Evolutionary conservation across 805 yeast genomes (phyloP).

Genomic region (Saccharomycopsis malanga): DNA sequence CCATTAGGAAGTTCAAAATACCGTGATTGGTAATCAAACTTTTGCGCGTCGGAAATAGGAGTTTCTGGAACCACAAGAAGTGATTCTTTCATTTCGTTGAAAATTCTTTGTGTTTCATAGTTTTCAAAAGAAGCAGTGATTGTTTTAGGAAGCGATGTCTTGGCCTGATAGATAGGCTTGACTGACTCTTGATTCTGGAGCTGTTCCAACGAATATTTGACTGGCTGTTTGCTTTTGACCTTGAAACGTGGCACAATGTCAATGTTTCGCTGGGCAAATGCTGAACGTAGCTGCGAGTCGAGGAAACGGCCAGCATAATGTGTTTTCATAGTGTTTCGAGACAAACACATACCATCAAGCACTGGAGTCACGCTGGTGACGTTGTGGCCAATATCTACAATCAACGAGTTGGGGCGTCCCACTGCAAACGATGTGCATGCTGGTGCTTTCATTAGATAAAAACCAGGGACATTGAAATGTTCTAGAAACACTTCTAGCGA

Average conservation of each 20-base stretch:
- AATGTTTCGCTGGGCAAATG: constrained; percentile 25
- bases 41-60: constrained; percentile 29
- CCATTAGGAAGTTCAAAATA: constrained; percentile 75
- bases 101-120: constrained; percentile 47
- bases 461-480: constrained; percentile 65
- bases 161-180: constrained; percentile 25
- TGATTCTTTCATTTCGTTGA: constrained; percentile 73
- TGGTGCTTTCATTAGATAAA: constrained; percentile 75
- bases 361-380: constrained; percentile 72
- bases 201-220: constrained; percentile 19
- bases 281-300: constrained; percentile 17
- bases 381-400: constrained; percentile 83
- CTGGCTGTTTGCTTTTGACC: constrained; percentile 39
- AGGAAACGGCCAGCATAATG: constrained; percentile 67
- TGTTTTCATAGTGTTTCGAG: constrained; percentile 64
- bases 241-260: constrained; percentile 41
- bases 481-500: constrained; percentile 71
- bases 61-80: constrained; percentile 45
- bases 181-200: constrained; percentile 7
- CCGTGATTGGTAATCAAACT: constrained; percentile 29
- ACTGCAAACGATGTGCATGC: constrained; percentile 83
- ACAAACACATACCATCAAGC: constrained; percentile 70
- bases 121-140: constrained; percentile 46
- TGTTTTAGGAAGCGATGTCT: constrained; percentile 29
- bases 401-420: constrained; percentile 80